Base-by-base conservation (phyloP, 2,329 filamentous ascomycete genomes). In the Arthrobotrys musiformis region DNA sequence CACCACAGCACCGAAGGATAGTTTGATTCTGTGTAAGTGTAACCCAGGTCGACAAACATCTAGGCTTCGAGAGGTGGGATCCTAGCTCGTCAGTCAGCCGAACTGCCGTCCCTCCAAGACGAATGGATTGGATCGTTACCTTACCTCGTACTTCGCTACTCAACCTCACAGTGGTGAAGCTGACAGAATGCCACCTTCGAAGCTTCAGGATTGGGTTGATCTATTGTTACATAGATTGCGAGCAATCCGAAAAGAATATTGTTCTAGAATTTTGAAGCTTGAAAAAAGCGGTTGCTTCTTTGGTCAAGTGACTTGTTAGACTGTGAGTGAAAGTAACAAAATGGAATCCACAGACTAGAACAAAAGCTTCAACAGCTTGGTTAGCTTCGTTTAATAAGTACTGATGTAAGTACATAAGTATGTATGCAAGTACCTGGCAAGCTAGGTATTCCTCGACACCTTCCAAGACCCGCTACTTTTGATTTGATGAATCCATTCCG, bases 31-130 rank as follows among this genome's bases (percentile, higher is more conserved):
- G 52, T 37, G 52, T 13, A 37, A 35, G 52, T 58, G 54, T 40
- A 58, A 58, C 54, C 19, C 22, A 17, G 54, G 24, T 40, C 19
- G 54, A 58, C 54, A 58, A 58, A 58, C 54, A 58, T 58, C 54
- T 40, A 58, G 54, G 54, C 54, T 58, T 58, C 54, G 11, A 58
- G n/a, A n/a, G n/a, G n/a, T 33, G 17, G 54, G 54, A 58, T 24
- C 54, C 54, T 40, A 24, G 54, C 33, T 35, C 7, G 33, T 19
- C 52, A 58, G 52, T 58, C 54, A 58, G 54, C 54, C 54, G 54
- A 40, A 40, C 54, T 58, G 54, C 54, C 54, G 54, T 40, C 33
- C n/a, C 2, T 7, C 9, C 40, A 11, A 58, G 19, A 26, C 22
- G 33, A 58, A 17, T 33, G 15, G 24, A 52, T 19, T 15, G 48